Evolutionary conservation across 305 asterid species (phyloP), one percentile per base, ranked within the genome.

Genomic region (Andrographis paniculata): DNA sequence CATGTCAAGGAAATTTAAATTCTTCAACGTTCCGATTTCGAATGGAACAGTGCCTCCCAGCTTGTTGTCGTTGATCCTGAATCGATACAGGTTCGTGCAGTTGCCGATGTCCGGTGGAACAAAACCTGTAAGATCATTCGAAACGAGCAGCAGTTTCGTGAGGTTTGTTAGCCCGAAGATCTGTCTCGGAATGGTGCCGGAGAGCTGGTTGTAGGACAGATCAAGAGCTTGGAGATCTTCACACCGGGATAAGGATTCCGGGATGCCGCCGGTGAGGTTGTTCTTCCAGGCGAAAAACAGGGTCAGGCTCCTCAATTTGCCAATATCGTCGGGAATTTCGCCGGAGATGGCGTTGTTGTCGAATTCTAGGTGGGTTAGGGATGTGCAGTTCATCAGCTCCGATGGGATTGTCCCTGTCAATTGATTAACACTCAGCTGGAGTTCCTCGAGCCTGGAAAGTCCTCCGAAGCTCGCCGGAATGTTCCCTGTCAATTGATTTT

Each of bases 221-320:
- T 91, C 99, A 59, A 91, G 66, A 46, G 94, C 94, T 53, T 83
- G 87, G 20, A 91, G 94, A 63, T 67, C 70, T 54, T 45, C 69
- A 58, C 96, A 83, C 45, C 55, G 60, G 6, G 84, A 74, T 20
- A 91, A 69, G 38, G 96, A 65, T 36, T 66, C 89, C 13, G 96
- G 99, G 51, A 91, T 83, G 2, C 20, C 61, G 16, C 99, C 99
- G 9, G 94, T 80, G 43, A 91, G 62, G 39, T 83, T 87, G 62
- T 91, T 91, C 79, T 64, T 72, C 99, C 99, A 91, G 50, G 99
- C 96, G 22, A 87, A 91, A 51, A 91, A 77, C 66, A 91, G 74
- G 45, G 69, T 80, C 68, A 91, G 46, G 48, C 68, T 70, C 56
- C 49, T 61, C 33, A 91, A 28, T 15, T 68, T 77, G 35, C 99